A percentile compares a stretch with the other conserved stretches of the same genome.
phyloP scores from a whole-genome alignment of 495 filamentous ascomycete genomes.

The Penicillium bovifimosum region DNA sequence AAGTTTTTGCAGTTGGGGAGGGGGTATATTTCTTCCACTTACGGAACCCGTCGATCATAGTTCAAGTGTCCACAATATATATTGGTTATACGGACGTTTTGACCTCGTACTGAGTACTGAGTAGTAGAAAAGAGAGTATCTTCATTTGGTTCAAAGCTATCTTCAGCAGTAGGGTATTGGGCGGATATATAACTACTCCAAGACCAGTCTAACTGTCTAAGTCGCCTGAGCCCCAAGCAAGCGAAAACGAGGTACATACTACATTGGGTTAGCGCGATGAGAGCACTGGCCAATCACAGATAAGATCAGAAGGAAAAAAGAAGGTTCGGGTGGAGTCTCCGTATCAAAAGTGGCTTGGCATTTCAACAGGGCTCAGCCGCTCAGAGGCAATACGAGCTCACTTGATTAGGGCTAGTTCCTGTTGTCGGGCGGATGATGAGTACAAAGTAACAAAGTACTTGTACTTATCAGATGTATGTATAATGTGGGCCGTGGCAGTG shows the following conservation, averaged over 20 bases:
- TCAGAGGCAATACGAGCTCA: slow-evolving; percentile 20
- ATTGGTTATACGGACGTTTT: neutral
- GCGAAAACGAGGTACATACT: slow-evolving; percentile 23
- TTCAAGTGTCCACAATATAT: neutral
- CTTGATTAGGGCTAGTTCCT: neutral
- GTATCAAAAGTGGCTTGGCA: slow-evolving; percentile 1
- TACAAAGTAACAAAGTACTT: no score
- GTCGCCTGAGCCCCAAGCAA: slow-evolving; percentile 1
- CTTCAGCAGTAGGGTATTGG: neutral
- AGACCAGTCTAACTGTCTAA: neutral
- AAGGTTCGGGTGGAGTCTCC: no score
- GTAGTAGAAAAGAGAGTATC: neutral
- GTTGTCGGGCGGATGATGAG: no score
- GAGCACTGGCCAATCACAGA: neutral
- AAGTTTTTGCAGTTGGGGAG: neutral
- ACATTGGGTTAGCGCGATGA: neutral
- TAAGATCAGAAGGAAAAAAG: neutral
- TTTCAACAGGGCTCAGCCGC: neutral
- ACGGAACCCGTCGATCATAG: slow-evolving; percentile 21
- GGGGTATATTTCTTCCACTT: neutral
- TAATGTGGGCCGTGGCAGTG: no score
- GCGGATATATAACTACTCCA: neutral
- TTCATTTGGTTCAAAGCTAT: neutral
- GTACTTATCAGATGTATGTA: no score
- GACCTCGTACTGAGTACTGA: neutral